These are phyloP conservation scores for Debaryomyces nepalensis DNA, from an alignment of 1,139 yeast genomes.

Conservation along the genomic window DNA sequence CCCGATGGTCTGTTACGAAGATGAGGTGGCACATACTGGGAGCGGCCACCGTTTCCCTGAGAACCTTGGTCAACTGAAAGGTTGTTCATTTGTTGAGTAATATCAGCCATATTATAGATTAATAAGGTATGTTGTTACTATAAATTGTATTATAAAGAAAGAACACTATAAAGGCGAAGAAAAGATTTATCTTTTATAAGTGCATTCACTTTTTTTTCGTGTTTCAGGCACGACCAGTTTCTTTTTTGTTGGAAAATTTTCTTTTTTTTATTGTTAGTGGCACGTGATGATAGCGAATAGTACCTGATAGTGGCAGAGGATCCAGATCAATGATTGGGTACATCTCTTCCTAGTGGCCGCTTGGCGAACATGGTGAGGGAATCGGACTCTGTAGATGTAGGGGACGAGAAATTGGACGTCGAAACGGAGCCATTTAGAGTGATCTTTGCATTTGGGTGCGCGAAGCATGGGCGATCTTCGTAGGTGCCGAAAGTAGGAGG, in stretches of 20 bases:
- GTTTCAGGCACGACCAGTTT: slow-evolving; percentile 10
- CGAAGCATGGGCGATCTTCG: slow-evolving; percentile 43
- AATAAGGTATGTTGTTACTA: slow-evolving; percentile 12
- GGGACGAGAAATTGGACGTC: slow-evolving; percentile 14
- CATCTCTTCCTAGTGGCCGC: neutral
- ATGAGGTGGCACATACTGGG: slow-evolving; percentile 73
- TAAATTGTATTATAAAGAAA: slow-evolving; percentile 3
- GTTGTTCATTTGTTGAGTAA: slow-evolving; percentile 49
- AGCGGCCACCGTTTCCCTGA: slow-evolving; percentile 22
- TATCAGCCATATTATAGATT: slow-evolving; percentile 39
- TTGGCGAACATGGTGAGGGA: slow-evolving; percentile 13
- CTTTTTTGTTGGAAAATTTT: slow-evolving; percentile 10
- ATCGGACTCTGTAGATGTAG: slow-evolving; percentile 16
- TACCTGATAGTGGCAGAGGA: neutral
- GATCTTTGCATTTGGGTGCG: slow-evolving; percentile 46
- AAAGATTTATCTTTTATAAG: slow-evolving; percentile 14
- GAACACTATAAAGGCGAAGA: slow-evolving; percentile 13
- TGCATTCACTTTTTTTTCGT: slow-evolving; percentile 11
- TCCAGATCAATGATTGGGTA: neutral
- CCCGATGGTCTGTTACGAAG: slow-evolving; percentile 46
- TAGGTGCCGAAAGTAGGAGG: slow-evolving; percentile 31
- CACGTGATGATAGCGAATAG: slow-evolving; percentile 9
- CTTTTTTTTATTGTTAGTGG: slow-evolving; percentile 9
- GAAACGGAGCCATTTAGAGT: slow-evolving; percentile 25
- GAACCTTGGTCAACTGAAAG: slow-evolving; percentile 40